Base-by-base conservation (phyloP, 2,329 filamentous ascomycete species). In the Sporothrix curviconia region DNA sequence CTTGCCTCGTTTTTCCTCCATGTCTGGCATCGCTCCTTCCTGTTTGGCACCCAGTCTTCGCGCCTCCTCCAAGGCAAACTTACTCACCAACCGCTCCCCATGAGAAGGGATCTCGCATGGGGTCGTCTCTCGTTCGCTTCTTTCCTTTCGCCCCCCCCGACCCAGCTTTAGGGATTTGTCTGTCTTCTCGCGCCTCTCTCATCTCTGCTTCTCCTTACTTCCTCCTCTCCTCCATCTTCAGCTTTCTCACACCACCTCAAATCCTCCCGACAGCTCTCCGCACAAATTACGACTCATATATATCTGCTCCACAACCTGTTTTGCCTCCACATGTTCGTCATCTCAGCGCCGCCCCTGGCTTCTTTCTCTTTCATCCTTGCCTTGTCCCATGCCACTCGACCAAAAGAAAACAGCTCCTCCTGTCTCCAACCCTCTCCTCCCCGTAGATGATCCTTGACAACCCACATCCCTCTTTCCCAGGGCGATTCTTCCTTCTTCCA, bases 1-100 rank as follows among this genome's bases (percentile, higher is more conserved):
- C n/a, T n/a, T n/a, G n/a, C n/a, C n/a, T n/a, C n/a, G n/a, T n/a
- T n/a, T n/a, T n/a, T n/a, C n/a, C n/a, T n/a, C n/a, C n/a, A n/a
- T n/a, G n/a, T n/a, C n/a, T n/a, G n/a, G n/a, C 46, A 36, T 56
- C 55, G 55, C 55, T 50, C 55, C 30, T 56, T 56, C 55, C 37
- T 17, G 19, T 36, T 22, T 22, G 37, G 36, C 22, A 54, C 28
- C 55, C n/a, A n/a, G n/a, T 50, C 32, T 50, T 19, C 37, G 25
- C 47, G 36, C 47, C 47, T 17, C 22, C 11, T n/a, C 28, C 24
- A 49, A 36, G 15, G 19, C 32, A 50, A 37, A 34, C 32, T 15
- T 37, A 37, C 47, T 50, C 47, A 37, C 32, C 19, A 15, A 34
- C 11, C 28, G 4, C 42, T 25, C 40, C 34, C n/a, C n/a, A n/a